Evolutionary conservation across 2,329 filamentous ascomycete genomes (phyloP).

Genomic region (Allantophomopsis cytisporea): DNA sequence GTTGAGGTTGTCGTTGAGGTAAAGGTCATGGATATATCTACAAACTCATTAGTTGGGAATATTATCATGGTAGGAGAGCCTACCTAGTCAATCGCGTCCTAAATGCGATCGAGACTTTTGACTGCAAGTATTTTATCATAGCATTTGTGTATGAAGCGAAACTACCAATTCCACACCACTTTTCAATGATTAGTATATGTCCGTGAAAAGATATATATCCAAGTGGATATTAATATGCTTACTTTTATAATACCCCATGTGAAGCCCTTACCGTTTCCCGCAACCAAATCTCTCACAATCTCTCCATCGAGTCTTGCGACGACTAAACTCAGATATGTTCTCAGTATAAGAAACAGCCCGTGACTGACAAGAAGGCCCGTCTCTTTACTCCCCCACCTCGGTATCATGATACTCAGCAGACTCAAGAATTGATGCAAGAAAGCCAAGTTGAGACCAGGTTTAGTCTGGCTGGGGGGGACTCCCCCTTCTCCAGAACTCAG

Average conservation of each 20-base stretch:
- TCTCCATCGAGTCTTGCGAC: conserved; percentile 90
- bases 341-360: conserved; percentile 74
- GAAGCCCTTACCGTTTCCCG: conserved; percentile 80
- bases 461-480: conserved; percentile 79
- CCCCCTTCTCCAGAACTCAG: conserved; percentile 50
- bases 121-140: conserved; percentile 97
- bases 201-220: not conserved
- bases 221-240: conserved; percentile 7
- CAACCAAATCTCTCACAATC: conserved; percentile 92
- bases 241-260: conserved; percentile 76
- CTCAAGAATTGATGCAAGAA: conserved; percentile 96
- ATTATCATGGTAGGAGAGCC: too few species aligned
- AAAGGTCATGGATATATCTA: conserved; percentile 92
- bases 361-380: conserved; percentile 83
- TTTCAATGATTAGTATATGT: conserved; percentile 5
- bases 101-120: conserved; percentile 97
- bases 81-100: conserved; percentile 66
- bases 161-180: conserved; percentile 87
- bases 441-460: conserved; percentile 86
- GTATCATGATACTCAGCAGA: conserved; percentile 94
- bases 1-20: conserved; percentile 86
- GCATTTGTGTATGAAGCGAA: conserved; percentile 96
- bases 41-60: too few species aligned
- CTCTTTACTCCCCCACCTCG: conserved; percentile 90
- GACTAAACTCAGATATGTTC: conserved; percentile 87